Percentiles rank a stretch among this genome's conserved stretches.
These are phyloP conservation scores for Nyssa sinensis DNA, from an alignment of 148 eudicot species.

Conservation along the genomic window DNA sequence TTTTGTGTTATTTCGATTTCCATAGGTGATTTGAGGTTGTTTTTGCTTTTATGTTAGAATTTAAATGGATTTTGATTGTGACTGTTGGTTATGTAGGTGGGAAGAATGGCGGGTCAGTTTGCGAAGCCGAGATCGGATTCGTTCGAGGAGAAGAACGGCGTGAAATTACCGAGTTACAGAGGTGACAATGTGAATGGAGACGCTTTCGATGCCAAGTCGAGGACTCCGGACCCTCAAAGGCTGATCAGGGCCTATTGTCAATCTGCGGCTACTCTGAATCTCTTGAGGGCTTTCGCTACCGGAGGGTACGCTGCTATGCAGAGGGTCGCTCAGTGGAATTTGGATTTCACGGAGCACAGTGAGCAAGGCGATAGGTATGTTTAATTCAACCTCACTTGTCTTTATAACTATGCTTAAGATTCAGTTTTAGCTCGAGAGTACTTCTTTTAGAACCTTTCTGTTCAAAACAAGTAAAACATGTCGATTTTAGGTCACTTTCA, in stretches of 20 bases:
- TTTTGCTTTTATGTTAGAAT: background rate
- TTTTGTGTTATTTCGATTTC: background rate
- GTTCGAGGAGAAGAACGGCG: slow-evolving; percentile 61
- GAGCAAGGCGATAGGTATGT: slow-evolving; percentile 26
- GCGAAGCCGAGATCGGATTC: slow-evolving; percentile 62
- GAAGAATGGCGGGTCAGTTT: slow-evolving; percentile 37
- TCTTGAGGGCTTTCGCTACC: slow-evolving; percentile 31
- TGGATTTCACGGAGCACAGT: slow-evolving; percentile 22
- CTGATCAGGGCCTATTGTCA: slow-evolving; percentile 26
- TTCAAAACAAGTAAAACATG: background rate
- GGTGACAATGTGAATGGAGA: slow-evolving; percentile 72
- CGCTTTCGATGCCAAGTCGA: slow-evolving; percentile 48
- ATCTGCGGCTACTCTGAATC: slow-evolving; percentile 32
- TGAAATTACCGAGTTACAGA: slow-evolving; percentile 63
- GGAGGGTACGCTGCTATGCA: slow-evolving; percentile 34
- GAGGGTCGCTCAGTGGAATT: slow-evolving; percentile 29
- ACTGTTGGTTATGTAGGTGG: slow-evolving; percentile 21
- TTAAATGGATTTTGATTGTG: background rate
- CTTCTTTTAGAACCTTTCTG: background rate
- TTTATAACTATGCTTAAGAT: no score
- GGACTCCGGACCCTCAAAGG: slow-evolving; percentile 31
- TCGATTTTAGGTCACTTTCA: slow-evolving; percentile 6
- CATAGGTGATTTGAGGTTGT: background rate
- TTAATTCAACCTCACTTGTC: background rate
- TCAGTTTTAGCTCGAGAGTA: background rate